A percentile compares a stretch with the other conserved stretches of the same genome.
Evolutionary conservation across 2,329 filamentous ascomycete genomes (phyloP).

Genomic region (Acrodontium crateriforme): DNA sequence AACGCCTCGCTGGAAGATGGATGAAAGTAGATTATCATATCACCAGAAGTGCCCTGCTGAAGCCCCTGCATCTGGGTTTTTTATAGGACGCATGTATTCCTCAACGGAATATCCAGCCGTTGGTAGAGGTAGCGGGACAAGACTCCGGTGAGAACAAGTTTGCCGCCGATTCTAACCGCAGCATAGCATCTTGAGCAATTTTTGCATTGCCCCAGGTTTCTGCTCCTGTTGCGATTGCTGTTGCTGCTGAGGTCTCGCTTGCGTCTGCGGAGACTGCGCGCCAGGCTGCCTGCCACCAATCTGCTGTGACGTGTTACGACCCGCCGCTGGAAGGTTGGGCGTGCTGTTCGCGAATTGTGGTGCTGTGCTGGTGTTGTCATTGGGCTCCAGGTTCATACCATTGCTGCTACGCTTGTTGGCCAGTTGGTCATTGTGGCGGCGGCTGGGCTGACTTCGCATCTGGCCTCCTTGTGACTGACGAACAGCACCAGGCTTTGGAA

Average conservation of each 20-base stretch:
- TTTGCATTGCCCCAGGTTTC: conserved; percentile 73
- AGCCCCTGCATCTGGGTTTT: no score
- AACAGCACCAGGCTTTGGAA: conserved; percentile 48
- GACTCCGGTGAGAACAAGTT: background rate
- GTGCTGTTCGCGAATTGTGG: conserved; percentile 95
- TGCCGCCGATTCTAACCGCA: background rate
- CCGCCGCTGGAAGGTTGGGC: conserved; percentile 33
- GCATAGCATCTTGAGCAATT: conserved; percentile 72
- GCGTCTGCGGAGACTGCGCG: conserved; percentile 24
- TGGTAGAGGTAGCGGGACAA: no score
- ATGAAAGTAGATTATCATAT: no score
- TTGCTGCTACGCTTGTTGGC: conserved; percentile 57
- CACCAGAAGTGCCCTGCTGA: no score
- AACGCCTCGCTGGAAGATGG: no score
- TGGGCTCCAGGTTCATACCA: conserved; percentile 56
- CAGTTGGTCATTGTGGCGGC: conserved; percentile 16
- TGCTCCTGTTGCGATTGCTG: conserved; percentile 39
- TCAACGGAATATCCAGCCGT: no score
- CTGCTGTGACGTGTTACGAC: conserved; percentile 5
- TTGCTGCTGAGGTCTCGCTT: conserved; percentile 7
- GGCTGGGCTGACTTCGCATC: conserved; percentile 60
- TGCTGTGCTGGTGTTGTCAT: conserved; percentile 69
- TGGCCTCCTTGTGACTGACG: conserved; percentile 30
- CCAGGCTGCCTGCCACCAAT: conserved; percentile 8
- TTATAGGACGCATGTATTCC: no score